Percentiles rank a stretch among this genome's conserved stretches.
These are phyloP conservation scores for Brasenia schreberi DNA, from an alignment of 164 flowering plant genomes.

Conservation along the genomic window DNA sequence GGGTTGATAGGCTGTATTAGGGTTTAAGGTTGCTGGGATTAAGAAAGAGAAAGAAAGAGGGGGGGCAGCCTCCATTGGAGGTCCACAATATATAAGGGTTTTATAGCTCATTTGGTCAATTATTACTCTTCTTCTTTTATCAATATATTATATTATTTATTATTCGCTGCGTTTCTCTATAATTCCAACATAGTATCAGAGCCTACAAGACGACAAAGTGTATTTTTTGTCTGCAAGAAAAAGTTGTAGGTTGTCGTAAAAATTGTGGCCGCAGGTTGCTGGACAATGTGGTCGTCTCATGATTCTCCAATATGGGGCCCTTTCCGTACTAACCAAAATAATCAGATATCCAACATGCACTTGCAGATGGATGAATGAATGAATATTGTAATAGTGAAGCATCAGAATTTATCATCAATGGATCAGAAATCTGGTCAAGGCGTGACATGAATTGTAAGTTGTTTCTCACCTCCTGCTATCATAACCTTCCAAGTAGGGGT, in stretches of 20 bases:
- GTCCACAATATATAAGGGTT: no score
- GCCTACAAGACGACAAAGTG: no score
- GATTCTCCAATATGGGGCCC: not conserved
- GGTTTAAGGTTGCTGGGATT: no score
- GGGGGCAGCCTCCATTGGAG: no score
- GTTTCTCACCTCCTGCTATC: not conserved
- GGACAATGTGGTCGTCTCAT: not conserved
- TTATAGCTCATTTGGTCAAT: no score
- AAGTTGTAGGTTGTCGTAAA: no score
- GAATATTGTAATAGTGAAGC: constrained; percentile 1
- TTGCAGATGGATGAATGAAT: not conserved
- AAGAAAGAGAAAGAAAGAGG: no score
- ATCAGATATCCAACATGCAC: not conserved
- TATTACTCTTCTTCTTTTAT: no score
- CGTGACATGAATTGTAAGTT: not conserved
- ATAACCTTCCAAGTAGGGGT: not conserved
- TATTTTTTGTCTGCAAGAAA: no score
- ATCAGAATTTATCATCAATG: not conserved
- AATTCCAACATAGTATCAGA: not conserved
- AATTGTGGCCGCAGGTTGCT: not conserved
- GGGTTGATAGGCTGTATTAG: no score
- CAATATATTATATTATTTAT: no score
- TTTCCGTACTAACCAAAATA: not conserved
- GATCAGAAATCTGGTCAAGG: not conserved
- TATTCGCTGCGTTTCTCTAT: no score